phyloP scores from a whole-genome alignment of 1,139 yeast genomes.

The Magnusiomyces magnusii region DNA sequence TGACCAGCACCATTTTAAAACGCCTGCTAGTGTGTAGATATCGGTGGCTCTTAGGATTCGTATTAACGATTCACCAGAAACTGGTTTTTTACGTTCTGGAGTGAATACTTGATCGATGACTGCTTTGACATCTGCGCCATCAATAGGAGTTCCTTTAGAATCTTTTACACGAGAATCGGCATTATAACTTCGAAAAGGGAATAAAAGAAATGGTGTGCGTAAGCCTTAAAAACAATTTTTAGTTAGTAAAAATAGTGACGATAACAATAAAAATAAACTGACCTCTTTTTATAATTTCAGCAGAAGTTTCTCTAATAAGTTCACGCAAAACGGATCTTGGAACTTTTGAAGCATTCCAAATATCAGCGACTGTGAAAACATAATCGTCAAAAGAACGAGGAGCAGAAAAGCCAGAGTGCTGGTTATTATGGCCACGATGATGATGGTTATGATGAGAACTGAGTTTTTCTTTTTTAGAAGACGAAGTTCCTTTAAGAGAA shows the following conservation, averaged over 20 bases:
- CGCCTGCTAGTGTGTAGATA: conserved; percentile 52
- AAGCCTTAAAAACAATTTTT: conserved; percentile 6
- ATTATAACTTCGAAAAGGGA: conserved; percentile 28
- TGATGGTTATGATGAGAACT: not conserved
- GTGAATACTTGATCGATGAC: conserved; percentile 24
- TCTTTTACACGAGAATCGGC: conserved; percentile 8
- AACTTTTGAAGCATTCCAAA: not conserved
- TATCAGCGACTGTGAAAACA: not conserved
- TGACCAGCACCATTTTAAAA: conserved; percentile 79
- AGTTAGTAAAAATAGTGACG: not conserved
- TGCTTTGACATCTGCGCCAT: conserved; percentile 22
- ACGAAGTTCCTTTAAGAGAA: not conserved
- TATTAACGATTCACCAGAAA: conserved; percentile 27
- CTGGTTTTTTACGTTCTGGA: conserved; percentile 22
- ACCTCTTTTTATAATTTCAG: not conserved
- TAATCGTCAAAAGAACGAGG: not conserved
- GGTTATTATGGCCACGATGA: too few species aligned
- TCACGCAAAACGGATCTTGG: conserved; percentile 1
- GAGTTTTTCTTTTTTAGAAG: not conserved
- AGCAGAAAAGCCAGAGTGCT: too few species aligned
- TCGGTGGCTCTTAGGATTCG: conserved; percentile 28
- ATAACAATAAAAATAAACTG: not conserved
- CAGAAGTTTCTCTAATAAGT: not conserved
- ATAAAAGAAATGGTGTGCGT: conserved; percentile 28
- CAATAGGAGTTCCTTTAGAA: conserved; percentile 13